Conservation (phyloP, 2,329 filamentous ascomycete species). For the Trichoderma aggressivum region DNA sequence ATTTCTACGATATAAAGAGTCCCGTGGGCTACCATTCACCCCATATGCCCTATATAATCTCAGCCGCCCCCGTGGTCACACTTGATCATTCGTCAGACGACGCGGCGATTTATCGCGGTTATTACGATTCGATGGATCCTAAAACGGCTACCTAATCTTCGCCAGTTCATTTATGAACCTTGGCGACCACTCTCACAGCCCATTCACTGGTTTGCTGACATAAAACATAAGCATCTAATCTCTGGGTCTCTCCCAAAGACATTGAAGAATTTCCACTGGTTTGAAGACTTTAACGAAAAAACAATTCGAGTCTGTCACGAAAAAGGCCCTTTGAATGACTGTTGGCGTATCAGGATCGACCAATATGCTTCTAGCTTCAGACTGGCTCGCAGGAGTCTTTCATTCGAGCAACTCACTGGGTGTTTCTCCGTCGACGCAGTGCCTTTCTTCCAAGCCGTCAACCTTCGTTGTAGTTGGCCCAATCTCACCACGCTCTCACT, state of each 20-base stretch:
- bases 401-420: background rate
- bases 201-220: background rate
- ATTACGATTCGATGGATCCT: background rate
- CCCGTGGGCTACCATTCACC: background rate
- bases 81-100: background rate
- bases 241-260: background rate
- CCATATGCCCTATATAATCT: fast-evolving
- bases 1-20: background rate
- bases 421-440: background rate
- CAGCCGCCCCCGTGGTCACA: background rate
- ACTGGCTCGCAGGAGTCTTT: background rate
- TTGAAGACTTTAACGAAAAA: background rate
- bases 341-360: background rate
- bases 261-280: background rate
- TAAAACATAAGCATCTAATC: background rate
- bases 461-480: background rate
- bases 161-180: background rate
- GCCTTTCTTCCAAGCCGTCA: background rate
- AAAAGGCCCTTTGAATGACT: fast-evolving
- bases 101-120: background rate
- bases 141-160: background rate
- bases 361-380: background rate
- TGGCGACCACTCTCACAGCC: background rate
- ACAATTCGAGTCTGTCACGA: background rate
- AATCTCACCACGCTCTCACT: background rate